phyloP scores from a whole-genome alignment of 306 rosid genomes.

The Malus fusca region DNA sequence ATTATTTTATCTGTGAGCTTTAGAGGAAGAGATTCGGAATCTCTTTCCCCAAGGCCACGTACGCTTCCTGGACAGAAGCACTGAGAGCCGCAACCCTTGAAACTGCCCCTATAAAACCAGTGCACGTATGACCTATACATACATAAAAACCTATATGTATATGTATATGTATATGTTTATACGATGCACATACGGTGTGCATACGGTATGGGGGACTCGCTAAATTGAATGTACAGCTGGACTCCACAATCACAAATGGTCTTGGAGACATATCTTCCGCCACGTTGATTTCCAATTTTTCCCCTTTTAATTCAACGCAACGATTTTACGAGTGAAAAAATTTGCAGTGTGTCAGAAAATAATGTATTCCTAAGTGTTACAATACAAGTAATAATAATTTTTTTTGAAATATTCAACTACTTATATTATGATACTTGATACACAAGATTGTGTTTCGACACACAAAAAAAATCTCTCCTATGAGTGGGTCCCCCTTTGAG shows the following conservation, averaged over 20 bases:
- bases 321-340: neutral
- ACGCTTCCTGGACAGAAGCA: slow-evolving; percentile 33
- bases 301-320: neutral
- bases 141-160: neutral
- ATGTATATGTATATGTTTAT: neutral
- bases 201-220: neutral
- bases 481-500: neutral
- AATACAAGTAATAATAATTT: too few relatives aligned
- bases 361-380: too few relatives aligned
- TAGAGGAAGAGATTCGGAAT: too few relatives aligned
- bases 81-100: slow-evolving; percentile 69
- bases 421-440: too few relatives aligned
- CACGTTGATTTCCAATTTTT: slow-evolving; percentile 4
- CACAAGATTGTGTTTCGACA: too few relatives aligned
- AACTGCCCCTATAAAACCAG: neutral
- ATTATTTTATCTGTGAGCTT: fast-evolving
- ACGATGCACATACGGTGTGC: neutral
- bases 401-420: too few relatives aligned
- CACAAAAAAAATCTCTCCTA: too few relatives aligned
- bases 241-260: slow-evolving; percentile 24
- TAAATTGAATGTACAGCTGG: slow-evolving; percentile 23
- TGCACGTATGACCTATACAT: slow-evolving; percentile 4
- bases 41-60: too few relatives aligned
- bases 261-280: slow-evolving; percentile 8
- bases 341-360: too few relatives aligned